Conservation (phyloP, 73 alveolate species). For the Paramecium primaurelia region DNA sequence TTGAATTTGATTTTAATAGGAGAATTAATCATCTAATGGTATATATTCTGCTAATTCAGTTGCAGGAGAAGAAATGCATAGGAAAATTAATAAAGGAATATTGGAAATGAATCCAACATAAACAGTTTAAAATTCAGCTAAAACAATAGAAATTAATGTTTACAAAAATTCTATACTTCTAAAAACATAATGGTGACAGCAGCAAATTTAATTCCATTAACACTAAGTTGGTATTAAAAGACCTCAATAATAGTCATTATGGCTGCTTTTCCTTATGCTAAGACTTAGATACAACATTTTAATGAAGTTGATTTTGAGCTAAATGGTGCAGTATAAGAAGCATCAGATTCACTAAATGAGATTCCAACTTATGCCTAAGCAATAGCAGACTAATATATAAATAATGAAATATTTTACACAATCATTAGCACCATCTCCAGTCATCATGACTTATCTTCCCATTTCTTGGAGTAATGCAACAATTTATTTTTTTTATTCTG, state of each 20-base stretch:
- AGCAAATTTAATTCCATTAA: conserved; percentile 1
- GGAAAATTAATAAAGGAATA: not conserved
- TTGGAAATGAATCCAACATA: not conserved
- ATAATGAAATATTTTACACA: not conserved
- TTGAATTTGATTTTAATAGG: not conserved
- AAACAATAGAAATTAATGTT: not conserved
- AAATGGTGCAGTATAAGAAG: conserved; percentile 61
- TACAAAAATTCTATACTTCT: not conserved
- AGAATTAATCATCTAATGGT: not conserved
- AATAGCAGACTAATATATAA: not conserved
- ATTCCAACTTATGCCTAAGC: conserved; percentile 56
- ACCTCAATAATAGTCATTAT: conserved; percentile 41
- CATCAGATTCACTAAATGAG: conserved; percentile 57
- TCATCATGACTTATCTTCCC: conserved; percentile 50
- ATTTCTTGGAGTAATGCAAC: not conserved
- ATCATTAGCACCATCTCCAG: conserved; percentile 66
- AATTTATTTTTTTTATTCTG: conserved; percentile 52
- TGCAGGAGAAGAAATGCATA: not conserved
- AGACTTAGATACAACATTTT: conserved; percentile 12
- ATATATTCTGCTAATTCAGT: not conserved
- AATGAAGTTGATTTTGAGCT: conserved; percentile 34
- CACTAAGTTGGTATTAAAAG: not conserved
- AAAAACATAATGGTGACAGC: not conserved
- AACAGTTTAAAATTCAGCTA: conserved; percentile 30
- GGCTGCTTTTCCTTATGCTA: conserved; percentile 58